phyloP scores from a whole-genome alignment of 306 rosid genomes.

The Sesbania bispinosa region DNA sequence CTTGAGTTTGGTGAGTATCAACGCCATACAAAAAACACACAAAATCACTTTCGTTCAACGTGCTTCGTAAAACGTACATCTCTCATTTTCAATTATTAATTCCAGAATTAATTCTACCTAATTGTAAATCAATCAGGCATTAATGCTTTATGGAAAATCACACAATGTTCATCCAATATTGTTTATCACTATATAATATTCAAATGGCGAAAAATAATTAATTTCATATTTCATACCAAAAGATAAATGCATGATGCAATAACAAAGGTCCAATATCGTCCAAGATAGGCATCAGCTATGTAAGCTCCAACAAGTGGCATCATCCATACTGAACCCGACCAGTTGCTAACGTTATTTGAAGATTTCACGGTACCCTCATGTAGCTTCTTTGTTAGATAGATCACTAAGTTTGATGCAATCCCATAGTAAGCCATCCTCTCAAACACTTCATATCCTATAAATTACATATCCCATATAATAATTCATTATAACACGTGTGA shows the following conservation, averaged over 20 bases:
- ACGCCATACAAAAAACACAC: too few relatives aligned
- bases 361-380: slow-evolving; percentile 70
- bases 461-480: too few relatives aligned
- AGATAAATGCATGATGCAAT: slow-evolving; percentile 54
- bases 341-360: slow-evolving; percentile 67
- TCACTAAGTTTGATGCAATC: slow-evolving; percentile 58
- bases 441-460: slow-evolving; percentile 60
- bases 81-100: too few relatives aligned
- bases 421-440: slow-evolving; percentile 92
- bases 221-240: slow-evolving; percentile 39
- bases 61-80: too few relatives aligned
- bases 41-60: too few relatives aligned
- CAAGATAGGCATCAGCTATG: slow-evolving; percentile 64
- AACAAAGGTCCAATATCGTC: slow-evolving; percentile 68
- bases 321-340: slow-evolving; percentile 67
- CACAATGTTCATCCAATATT: not conserved
- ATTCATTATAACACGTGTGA: too few relatives aligned
- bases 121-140: too few relatives aligned
- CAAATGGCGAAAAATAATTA: slow-evolving; percentile 8
- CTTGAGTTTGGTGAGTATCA: too few relatives aligned
- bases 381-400: slow-evolving; percentile 54
- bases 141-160: not conserved
- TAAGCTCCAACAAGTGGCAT: slow-evolving; percentile 65
- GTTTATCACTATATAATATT: too few relatives aligned
- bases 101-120: too few relatives aligned